These are phyloP conservation scores for Obba rivulosa DNA, from an alignment of 768 basidiomycete species.

Conservation along the genomic window DNA sequence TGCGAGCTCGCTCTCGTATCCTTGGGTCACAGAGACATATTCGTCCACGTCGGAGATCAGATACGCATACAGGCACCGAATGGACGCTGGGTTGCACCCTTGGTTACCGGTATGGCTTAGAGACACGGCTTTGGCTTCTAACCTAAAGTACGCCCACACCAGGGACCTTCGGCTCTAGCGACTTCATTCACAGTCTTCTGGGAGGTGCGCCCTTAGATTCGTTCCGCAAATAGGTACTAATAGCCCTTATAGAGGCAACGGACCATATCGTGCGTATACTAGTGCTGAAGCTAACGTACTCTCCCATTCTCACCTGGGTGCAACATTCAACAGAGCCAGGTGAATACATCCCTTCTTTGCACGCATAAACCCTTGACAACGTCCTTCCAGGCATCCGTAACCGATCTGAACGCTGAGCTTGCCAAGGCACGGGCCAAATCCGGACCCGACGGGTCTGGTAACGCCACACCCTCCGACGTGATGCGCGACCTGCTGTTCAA, in stretches of 20 bases:
- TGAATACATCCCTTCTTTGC: not conserved
- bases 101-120: conserved; percentile 60
- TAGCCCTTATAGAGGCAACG: conserved; percentile 41
- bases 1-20: conserved; percentile 76
- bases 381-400: conserved; percentile 59
- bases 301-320: not conserved
- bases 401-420: conserved; percentile 78
- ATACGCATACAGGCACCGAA: conserved; percentile 70
- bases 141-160: conserved; percentile 14
- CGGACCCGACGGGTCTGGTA: conserved; percentile 24
- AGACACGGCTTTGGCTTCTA: not conserved
- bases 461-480: conserved; percentile 35
- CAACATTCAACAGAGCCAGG: not conserved
- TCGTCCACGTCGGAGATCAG: conserved; percentile 81
- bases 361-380: not conserved
- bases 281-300: not conserved
- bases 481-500: conserved; percentile 58
- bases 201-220: conserved; percentile 46
- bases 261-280: conserved; percentile 49
- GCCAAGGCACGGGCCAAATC: conserved; percentile 57
- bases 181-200: conserved; percentile 73
- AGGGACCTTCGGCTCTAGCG: conserved; percentile 74
- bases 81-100: conserved; percentile 70
- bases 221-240: conserved; percentile 1
- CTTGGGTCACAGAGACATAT: conserved; percentile 73